Conservation (phyloP, 202 grass and related monocot genomes). For the Elaeis oleifera region DNA sequence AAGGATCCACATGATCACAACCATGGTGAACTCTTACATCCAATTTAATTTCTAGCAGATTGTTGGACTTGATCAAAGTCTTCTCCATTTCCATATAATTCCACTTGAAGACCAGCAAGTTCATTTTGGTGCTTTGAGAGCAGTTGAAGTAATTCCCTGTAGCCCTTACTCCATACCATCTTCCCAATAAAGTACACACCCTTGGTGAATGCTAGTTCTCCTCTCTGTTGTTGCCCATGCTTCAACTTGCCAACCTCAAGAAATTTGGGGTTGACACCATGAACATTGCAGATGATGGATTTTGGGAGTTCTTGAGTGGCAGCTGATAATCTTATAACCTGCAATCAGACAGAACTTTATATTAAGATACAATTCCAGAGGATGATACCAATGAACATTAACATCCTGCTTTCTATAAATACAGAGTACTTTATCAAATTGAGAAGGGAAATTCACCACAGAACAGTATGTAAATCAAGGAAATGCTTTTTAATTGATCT, state of each 20-base stretch:
- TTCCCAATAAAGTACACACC: conserved; percentile 97
- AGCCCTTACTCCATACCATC: conserved; percentile 99
- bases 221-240: conserved; percentile 41
- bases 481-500: no score
- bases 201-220: conserved; percentile 52
- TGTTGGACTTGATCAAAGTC: conserved; percentile 65
- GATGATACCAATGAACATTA: no score
- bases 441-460: no score
- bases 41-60: conserved; percentile 50
- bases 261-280: conserved; percentile 91
- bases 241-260: conserved; percentile 72
- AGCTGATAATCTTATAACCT: conserved; percentile 91
- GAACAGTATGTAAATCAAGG: no score
- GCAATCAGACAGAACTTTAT: conserved; percentile 7
- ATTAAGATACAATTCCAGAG: no score
- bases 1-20: conserved; percentile 73
- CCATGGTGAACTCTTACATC: conserved; percentile 72
- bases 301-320: conserved; percentile 87
- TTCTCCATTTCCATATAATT: conserved; percentile 92
- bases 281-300: conserved; percentile 90
- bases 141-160: conserved; percentile 70
- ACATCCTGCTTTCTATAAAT: no score
- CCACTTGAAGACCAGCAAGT: conserved; percentile 66
- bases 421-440: no score
- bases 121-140: conserved; percentile 54